phyloP scores from a whole-genome alignment of 805 yeast genomes.

The Ogataea corticis region DNA sequence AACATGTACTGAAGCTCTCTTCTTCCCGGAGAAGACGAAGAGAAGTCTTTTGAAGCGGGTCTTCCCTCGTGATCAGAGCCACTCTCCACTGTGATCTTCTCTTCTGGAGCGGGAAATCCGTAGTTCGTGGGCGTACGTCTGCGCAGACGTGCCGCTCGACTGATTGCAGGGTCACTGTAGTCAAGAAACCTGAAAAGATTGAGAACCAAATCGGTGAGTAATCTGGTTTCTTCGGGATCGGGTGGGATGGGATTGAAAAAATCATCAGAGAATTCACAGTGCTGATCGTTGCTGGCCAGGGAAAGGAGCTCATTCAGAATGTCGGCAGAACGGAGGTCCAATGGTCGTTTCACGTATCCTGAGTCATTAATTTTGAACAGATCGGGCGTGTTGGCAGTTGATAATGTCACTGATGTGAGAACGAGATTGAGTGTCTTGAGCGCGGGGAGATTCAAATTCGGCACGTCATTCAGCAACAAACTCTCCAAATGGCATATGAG shows the following conservation, averaged over 20 bases:
- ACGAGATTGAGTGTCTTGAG: conserved; percentile 35
- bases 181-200: conserved; percentile 10
- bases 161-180: background rate
- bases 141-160: conserved; percentile 13
- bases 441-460: conserved; percentile 33
- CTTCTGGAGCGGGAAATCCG: background rate
- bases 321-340: conserved; percentile 36
- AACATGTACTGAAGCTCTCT: conserved; percentile 6
- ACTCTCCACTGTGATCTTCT: background rate
- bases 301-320: conserved; percentile 24
- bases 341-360: conserved; percentile 23
- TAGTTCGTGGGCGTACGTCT: conserved; percentile 7
- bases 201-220: conserved; percentile 22
- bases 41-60: background rate
- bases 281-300: conserved; percentile 1
- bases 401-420: conserved; percentile 39
- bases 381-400: conserved; percentile 29
- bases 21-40: conserved; percentile 4
- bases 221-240: conserved; percentile 4
- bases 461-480: conserved; percentile 24
- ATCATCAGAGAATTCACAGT: conserved; percentile 20
- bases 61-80: background rate
- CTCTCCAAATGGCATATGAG: conserved; percentile 38
- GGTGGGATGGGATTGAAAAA: conserved; percentile 29
- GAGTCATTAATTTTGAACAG: conserved; percentile 29